These are phyloP conservation scores for Nemania diffusa DNA, from an alignment of 2,329 filamentous ascomycete species.

Conservation along the genomic window DNA sequence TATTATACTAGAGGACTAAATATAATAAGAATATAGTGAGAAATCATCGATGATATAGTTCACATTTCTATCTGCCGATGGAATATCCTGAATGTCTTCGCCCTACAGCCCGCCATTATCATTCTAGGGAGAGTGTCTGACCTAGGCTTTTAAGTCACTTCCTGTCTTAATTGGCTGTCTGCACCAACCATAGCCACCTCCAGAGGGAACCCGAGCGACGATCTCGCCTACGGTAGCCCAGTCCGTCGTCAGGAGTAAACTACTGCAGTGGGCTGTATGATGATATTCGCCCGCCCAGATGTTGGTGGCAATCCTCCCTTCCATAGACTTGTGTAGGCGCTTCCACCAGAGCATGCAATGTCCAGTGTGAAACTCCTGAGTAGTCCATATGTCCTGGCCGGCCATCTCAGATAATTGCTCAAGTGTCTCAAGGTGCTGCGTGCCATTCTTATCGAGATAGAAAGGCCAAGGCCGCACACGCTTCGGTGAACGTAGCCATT, in stretches of 20 bases:
- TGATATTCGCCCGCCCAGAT: constrained; percentile 1
- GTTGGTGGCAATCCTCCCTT: constrained; percentile 1
- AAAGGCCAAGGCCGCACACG: constrained; percentile 1
- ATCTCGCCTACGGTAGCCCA: constrained; percentile 2
- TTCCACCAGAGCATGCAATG: constrained; percentile 10
- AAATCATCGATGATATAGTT: too few relatives aligned
- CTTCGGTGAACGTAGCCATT: constrained; percentile 1
- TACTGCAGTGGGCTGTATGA: constrained; percentile 4
- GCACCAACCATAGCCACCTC: constrained; percentile 5
- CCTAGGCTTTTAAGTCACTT: not conserved
- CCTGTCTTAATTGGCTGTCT: constrained; percentile 1
- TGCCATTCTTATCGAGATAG: constrained; percentile 3
- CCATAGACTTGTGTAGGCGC: constrained; percentile 5
- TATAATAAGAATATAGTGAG: too few relatives aligned
- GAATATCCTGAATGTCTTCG: not conserved
- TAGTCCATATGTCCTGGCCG: constrained; percentile 2
- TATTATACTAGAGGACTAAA: too few relatives aligned
- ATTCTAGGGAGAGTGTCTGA: not conserved
- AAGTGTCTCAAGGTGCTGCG: constrained; percentile 5
- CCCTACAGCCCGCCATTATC: not conserved
- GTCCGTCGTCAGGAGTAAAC: not conserved
- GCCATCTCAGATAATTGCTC: constrained; percentile 2
- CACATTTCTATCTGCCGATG: not conserved
- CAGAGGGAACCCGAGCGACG: not conserved
- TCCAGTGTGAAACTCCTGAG: not conserved